Evolutionary conservation across 257 asterid species (phyloP).

Genomic region (Solanum megistacrolobum): DNA sequence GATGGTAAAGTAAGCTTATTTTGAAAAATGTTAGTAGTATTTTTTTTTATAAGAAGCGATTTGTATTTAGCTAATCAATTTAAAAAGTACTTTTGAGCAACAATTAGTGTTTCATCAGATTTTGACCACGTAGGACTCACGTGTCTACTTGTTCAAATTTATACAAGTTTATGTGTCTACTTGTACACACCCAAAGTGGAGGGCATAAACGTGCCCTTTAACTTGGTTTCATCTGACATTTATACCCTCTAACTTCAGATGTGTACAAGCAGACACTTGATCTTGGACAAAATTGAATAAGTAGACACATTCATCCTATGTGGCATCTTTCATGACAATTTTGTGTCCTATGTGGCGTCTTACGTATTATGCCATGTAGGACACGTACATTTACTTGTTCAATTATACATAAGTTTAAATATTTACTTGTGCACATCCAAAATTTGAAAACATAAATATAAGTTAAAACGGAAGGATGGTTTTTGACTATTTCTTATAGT

Average conservation of each 20-base stretch:
- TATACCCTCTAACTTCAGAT: no score
- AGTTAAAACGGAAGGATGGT: neutral
- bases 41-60: neutral
- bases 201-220: neutral
- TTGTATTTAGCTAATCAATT: neutral
- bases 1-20: neutral
- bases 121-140: neutral
- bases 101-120: neutral
- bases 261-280: neutral
- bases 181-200: neutral
- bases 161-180: no score
- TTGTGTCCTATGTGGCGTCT: neutral
- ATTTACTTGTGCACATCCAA: no score
- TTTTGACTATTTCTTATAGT: neutral
- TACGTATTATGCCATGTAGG: neutral
- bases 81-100: neutral
- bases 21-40: neutral
- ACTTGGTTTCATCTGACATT: neutral
- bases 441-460: no score
- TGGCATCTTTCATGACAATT: neutral
- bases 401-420: no score
- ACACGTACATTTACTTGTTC: no score
- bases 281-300: neutral
- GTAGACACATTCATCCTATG: neutral
- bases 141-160: neutral